phyloP scores from a whole-genome alignment of 2,329 filamentous ascomycete species.

The Byssochlamys sp. region DNA sequence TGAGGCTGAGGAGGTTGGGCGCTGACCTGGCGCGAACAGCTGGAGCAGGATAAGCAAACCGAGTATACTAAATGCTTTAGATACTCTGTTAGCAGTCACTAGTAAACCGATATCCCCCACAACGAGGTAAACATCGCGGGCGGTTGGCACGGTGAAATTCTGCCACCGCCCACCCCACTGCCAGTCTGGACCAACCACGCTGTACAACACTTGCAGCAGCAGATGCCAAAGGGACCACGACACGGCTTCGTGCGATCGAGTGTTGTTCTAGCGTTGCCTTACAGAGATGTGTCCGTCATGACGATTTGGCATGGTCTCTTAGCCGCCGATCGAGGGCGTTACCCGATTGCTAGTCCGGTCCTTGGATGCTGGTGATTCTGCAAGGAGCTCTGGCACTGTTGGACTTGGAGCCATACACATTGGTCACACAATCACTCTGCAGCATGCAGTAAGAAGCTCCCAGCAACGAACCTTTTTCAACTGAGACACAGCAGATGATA shows the following conservation, averaged over 20 bases:
- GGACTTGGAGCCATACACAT: background rate
- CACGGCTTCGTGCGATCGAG: no score
- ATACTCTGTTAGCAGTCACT: background rate
- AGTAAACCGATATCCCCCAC: background rate
- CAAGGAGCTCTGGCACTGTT: background rate
- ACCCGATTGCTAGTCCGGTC: background rate
- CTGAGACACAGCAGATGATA: background rate
- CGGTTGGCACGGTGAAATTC: slow-evolving; percentile 11
- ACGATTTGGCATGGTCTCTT: background rate
- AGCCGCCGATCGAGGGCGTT: background rate
- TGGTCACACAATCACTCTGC: background rate
- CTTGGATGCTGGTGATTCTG: background rate
- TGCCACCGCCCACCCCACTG: slow-evolving; percentile 8
- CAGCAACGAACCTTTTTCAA: background rate
- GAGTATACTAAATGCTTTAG: background rate
- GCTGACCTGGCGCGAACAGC: background rate
- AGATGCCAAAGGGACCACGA: background rate
- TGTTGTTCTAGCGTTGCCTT: background rate
- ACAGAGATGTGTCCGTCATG: background rate
- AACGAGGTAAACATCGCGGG: slow-evolving; percentile 8
- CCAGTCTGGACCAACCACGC: slow-evolving; percentile 7
- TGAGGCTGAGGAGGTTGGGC: background rate
- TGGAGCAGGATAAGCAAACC: background rate
- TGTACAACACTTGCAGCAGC: background rate
- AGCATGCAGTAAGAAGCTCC: background rate